phyloP scores from a whole-genome alignment of 805 yeast species.

The Ogataea chonburiensis region DNA sequence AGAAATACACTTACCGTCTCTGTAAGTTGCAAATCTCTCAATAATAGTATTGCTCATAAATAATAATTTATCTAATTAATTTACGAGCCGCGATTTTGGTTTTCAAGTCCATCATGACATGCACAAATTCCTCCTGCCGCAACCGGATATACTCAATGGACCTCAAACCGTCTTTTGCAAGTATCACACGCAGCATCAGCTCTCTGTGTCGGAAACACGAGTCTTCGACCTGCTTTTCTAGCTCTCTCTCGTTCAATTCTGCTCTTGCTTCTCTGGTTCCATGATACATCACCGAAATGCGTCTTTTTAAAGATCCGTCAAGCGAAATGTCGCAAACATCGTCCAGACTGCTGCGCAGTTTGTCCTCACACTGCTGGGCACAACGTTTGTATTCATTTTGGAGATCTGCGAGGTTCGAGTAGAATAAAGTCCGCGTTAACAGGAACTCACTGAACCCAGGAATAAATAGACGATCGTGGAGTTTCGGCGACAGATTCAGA shows the following conservation, averaged over 20 bases:
- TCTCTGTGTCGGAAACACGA: constrained; percentile 14
- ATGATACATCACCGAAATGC: constrained; percentile 19
- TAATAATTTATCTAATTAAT: constrained; percentile 2
- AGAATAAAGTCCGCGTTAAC: constrained; percentile 12
- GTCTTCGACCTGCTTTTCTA: constrained; percentile 7
- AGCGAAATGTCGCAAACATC: constrained; percentile 1
- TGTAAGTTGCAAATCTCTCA: neutral
- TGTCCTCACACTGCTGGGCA: constrained; percentile 9
- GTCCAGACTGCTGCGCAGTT: constrained; percentile 4
- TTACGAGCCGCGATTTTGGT: constrained; percentile 15
- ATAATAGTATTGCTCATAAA: constrained; percentile 1
- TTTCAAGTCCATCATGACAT: constrained; percentile 7
- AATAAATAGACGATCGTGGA: constrained; percentile 9
- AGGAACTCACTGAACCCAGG: constrained; percentile 14
- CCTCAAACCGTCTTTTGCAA: constrained; percentile 17
- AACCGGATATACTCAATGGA: constrained; percentile 13
- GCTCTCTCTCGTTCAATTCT: constrained; percentile 10
- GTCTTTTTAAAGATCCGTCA: constrained; percentile 11
- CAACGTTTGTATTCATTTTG: constrained; percentile 14
- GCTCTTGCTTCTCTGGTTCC: constrained; percentile 17
- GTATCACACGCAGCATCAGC: constrained; percentile 18
- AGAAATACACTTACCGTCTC: neutral
- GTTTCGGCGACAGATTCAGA: constrained; percentile 4
- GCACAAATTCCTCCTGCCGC: constrained; percentile 14
- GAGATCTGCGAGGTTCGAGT: constrained; percentile 8